Evolutionary conservation across 345 rosid species (phyloP), one percentile per base, ranked within the genome.

Genomic region (Mercurialis annua): DNA sequence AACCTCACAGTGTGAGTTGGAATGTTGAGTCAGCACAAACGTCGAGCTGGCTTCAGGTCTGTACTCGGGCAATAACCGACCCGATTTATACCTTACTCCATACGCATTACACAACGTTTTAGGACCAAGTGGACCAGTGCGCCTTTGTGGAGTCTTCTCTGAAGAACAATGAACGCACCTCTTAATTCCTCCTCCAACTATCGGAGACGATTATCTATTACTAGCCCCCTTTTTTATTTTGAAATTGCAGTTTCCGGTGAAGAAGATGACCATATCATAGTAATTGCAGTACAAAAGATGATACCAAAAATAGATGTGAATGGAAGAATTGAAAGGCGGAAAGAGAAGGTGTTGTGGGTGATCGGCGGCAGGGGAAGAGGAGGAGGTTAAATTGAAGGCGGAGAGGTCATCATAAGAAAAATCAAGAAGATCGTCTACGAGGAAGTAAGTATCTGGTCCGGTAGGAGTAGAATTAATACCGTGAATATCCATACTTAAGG

Each of bases 71-170:
- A 89, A 92, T 17, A 89, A 86, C 50, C 92, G 66, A 30, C 96
- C 96, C 54, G 90, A 86, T 73, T 89, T 89, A 75, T 74, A 89
- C 71, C 90, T 84, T n/a, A 89, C 92, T 5, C 96, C 96, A 24
- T 92, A 89, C 0, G 92, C 92, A 58, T 89, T 89, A 40, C 96
- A 89, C 5, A 89, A 66, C 10, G 92, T 85, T 78, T 89, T 89
- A 2, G 96, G 96, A 1, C 96, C 96, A 8, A 84, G 65, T 3
- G 96, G 96, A 20, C 96, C 96, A 2, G 96, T 82, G 53, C 96
- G 73, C 96, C 96, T 87, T 66, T 89, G 96, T 6, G 96, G 96
- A 10, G 96, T 89, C 76, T 82, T 89, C 82, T 87, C 92, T 24
- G 96, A 85, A 4, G 92, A 83, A 76, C 96, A 89, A 73, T 89